A percentile compares a stretch with the other conserved stretches of the same genome.
These are phyloP conservation scores for Solanum verrucosum DNA, from an alignment of 257 asterid species.

Conservation along the genomic window DNA sequence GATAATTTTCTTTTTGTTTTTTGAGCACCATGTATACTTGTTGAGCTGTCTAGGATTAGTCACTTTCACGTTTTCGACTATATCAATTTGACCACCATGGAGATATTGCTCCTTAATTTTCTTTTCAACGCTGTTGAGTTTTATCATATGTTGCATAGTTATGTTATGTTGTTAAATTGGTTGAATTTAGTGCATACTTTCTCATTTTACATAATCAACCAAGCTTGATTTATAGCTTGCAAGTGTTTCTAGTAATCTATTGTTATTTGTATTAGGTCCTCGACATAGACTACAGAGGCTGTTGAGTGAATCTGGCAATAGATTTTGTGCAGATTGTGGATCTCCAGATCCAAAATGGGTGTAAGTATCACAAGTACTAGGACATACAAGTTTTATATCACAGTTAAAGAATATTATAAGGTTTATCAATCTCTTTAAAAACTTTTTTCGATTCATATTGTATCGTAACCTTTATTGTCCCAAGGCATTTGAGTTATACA, in stretches of 20 bases:
- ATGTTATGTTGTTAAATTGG: neutral
- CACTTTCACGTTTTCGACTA: neutral
- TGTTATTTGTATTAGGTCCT: conserved; percentile 36
- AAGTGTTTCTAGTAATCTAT: neutral
- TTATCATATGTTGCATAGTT: neutral
- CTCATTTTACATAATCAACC: neutral
- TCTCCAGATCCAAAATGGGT: conserved; percentile 95
- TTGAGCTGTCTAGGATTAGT: neutral
- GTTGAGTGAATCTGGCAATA: conserved; percentile 55
- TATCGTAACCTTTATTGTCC: neutral
- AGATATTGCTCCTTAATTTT: neutral
- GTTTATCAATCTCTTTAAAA: neutral
- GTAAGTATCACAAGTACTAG: conserved; percentile 33
- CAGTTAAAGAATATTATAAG: neutral
- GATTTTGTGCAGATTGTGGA: conserved; percentile 86
- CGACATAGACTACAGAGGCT: conserved; percentile 54
- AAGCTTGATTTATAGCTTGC: neutral
- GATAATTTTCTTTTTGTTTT: neutral
- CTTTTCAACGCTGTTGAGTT: neutral
- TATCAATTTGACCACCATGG: neutral
- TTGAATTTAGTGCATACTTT: neutral
- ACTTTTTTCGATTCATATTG: neutral
- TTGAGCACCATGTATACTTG: neutral
- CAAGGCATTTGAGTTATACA: neutral
- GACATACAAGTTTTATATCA: neutral